phyloP scores from a whole-genome alignment of 305 asterid genomes.

The Ruellia speciosa region DNA sequence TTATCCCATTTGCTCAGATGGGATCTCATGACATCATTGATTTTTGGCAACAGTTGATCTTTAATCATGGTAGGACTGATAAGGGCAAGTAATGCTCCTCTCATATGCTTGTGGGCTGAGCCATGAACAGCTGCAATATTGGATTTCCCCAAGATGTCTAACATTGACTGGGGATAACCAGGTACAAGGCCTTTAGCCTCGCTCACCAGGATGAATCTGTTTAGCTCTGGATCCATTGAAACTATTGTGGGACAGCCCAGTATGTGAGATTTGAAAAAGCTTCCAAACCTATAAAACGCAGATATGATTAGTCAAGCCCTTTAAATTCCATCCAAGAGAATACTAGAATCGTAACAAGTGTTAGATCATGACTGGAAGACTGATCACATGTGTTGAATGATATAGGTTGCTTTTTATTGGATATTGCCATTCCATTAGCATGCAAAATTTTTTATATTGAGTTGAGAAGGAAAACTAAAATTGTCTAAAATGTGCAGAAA shows the following conservation, averaged over 20 bases:
- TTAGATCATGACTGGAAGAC: no score
- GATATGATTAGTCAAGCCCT: no score
- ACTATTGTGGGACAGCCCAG: conserved; percentile 88
- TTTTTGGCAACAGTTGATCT: conserved; percentile 65
- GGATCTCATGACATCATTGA: conserved; percentile 81
- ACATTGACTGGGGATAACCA: conserved; percentile 92
- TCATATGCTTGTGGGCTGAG: conserved; percentile 79
- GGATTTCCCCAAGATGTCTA: conserved; percentile 84
- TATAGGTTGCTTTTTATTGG: no score
- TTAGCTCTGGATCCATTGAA: conserved; percentile 83
- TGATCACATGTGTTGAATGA: no score
- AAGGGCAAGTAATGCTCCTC: conserved; percentile 82
- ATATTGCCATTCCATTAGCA: no score
- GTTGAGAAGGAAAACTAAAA: no score
- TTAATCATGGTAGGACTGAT: conserved; percentile 78
- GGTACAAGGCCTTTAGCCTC: conserved; percentile 91
- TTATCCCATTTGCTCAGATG: conserved; percentile 62
- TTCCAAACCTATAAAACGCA: conserved; percentile 83
- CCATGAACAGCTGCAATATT: conserved; percentile 94
- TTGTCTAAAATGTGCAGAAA: no score
- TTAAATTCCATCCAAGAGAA: no score
- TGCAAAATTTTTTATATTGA: no score
- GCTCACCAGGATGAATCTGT: conserved; percentile 64
- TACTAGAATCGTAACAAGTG: no score
- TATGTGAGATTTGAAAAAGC: conserved; percentile 76